These are phyloP conservation scores for Populus hybrid DNA, from an alignment of 441 rosid genomes.

Conservation along the genomic window DNA sequence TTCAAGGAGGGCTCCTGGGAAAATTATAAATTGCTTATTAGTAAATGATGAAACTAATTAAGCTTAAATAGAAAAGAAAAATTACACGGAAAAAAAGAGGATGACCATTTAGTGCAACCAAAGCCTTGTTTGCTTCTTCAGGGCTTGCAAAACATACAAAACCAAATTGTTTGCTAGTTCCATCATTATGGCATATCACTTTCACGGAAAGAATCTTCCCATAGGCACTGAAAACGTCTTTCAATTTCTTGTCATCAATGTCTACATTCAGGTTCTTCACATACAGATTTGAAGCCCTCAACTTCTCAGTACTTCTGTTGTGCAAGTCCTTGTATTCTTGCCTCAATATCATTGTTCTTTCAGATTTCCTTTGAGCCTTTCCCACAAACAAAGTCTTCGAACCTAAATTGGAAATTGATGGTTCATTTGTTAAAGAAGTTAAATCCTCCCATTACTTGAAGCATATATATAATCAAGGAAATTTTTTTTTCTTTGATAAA, in stretches of 20 bases:
- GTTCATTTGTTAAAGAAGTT: background rate
- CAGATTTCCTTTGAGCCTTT: conserved; percentile 57
- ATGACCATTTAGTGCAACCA: conserved; percentile 38
- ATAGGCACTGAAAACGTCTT: conserved; percentile 38
- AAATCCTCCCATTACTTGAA: background rate
- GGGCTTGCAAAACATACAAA: conserved; percentile 61
- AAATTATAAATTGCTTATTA: conserved; percentile 9
- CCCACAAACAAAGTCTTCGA: conserved; percentile 56
- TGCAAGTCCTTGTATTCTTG: conserved; percentile 24
- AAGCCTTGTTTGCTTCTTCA: conserved; percentile 50
- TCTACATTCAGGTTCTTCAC: conserved; percentile 53
- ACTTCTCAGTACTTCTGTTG: conserved; percentile 17
- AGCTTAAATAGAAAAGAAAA: background rate
- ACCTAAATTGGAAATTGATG: conserved; percentile 36
- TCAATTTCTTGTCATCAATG: conserved; percentile 43
- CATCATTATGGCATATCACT: conserved; percentile 46
- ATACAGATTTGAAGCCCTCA: conserved; percentile 45
- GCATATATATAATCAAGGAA: background rate
- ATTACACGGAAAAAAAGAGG: background rate
- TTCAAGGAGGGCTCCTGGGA: conserved; percentile 38
- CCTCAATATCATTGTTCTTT: conserved; percentile 49
- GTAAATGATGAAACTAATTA: conserved; percentile 12
- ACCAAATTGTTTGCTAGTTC: conserved; percentile 66
- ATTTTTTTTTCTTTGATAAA: background rate
- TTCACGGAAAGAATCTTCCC: conserved; percentile 53